Conservation (phyloP, 305 asterid genomes). For the Rubia balearica region DNA sequence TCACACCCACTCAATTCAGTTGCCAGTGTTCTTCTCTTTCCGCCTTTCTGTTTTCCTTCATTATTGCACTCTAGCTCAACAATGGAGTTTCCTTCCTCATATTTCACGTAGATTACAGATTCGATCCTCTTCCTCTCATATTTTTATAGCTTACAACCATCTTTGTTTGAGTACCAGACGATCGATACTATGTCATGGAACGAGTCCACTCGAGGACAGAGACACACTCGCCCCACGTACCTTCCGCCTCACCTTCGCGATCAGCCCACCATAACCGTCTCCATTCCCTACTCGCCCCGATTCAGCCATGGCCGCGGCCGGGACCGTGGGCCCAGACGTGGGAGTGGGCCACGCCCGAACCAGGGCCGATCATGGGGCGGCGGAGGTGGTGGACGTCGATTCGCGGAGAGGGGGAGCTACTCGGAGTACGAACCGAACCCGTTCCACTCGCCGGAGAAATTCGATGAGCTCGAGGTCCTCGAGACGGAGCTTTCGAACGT, state of each 20-base stretch:
- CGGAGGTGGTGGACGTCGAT: slow-evolving; percentile 14
- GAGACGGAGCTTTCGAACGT: background rate
- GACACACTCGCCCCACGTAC: slow-evolving; percentile 27
- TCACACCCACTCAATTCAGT: background rate
- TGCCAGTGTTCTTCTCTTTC: background rate
- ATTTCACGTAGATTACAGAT: background rate
- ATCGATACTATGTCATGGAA: slow-evolving; percentile 30
- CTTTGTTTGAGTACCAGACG: background rate
- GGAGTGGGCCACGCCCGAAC: background rate
- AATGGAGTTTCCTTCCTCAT: slow-evolving; percentile 2
- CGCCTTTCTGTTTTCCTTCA: background rate
- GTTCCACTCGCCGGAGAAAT: slow-evolving; percentile 18
- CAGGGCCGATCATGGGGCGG: background rate
- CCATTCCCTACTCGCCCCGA: slow-evolving; percentile 13
- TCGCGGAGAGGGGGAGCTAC: slow-evolving; percentile 9
- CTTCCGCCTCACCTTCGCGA: slow-evolving; percentile 41
- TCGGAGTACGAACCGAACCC: slow-evolving; percentile 1
- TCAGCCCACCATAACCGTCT: slow-evolving; percentile 13
- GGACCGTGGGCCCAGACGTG: slow-evolving; percentile 6
- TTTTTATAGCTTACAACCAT: background rate
- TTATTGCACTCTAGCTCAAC: background rate
- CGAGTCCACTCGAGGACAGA: slow-evolving; percentile 27
- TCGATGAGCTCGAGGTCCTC: slow-evolving; percentile 27
- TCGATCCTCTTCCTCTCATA: background rate
- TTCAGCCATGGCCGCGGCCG: slow-evolving; percentile 16